A percentile compares a stretch with the other conserved stretches of the same genome.
phyloP scores from a whole-genome alignment of 371 early-diverging fungal genomes.

The Phascolomyces articulosus region DNA sequence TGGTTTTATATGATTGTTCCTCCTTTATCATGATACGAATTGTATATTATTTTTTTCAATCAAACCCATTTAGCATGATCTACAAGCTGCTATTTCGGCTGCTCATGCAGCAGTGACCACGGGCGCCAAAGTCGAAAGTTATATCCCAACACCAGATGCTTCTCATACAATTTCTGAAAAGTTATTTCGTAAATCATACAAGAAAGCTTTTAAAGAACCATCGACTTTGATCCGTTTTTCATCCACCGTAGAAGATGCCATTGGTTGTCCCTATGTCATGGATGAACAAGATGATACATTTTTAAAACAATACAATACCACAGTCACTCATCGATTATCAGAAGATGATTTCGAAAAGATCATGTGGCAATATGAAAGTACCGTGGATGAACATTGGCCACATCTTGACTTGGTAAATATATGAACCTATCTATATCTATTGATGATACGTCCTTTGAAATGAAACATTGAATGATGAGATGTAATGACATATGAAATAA shows the following conservation, averaged over 20 bases:
- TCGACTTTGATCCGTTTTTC: constrained; percentile 83
- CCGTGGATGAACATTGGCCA: constrained; percentile 56
- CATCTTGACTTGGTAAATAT: constrained; percentile 52
- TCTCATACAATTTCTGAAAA: constrained; percentile 57
- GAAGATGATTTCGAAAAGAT: constrained; percentile 83
- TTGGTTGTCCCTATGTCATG: constrained; percentile 88
- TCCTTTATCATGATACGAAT: too few species aligned
- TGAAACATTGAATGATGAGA: background rate
- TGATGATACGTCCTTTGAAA: too few species aligned
- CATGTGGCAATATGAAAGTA: constrained; percentile 78
- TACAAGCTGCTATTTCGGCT: constrained; percentile 91
- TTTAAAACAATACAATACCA: constrained; percentile 58
- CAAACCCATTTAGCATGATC: constrained; percentile 62
- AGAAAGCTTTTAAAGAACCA: constrained; percentile 70
- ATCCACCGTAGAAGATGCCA: constrained; percentile 82
- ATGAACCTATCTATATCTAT: too few species aligned
- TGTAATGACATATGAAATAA: too few species aligned
- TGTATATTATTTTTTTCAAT: too few species aligned
- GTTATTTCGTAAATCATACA: constrained; percentile 73
- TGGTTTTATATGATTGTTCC: background rate
- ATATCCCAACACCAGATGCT: constrained; percentile 97
- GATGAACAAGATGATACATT: constrained; percentile 86
- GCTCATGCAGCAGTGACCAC: constrained; percentile 72
- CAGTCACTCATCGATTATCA: constrained; percentile 34
- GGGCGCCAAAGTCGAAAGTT: constrained; percentile 57